These are phyloP conservation scores for Clonostachys rosea DNA, from an alignment of 2,329 filamentous ascomycete genomes.

Conservation along the genomic window DNA sequence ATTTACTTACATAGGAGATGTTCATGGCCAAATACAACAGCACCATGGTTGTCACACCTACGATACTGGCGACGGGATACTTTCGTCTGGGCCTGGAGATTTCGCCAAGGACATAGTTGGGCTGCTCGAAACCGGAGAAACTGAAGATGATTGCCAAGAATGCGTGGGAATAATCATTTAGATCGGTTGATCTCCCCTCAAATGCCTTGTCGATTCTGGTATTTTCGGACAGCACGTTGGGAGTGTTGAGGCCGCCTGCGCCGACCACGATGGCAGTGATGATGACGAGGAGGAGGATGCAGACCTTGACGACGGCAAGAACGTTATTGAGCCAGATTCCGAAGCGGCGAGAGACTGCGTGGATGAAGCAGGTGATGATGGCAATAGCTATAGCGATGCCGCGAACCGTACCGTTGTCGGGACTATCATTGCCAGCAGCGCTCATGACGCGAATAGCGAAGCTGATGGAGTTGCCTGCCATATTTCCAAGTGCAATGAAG, in stretches of 20 bases:
- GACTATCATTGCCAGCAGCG: slow-evolving; percentile 20
- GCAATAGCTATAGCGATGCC: slow-evolving; percentile 41
- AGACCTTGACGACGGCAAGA: slow-evolving; percentile 43
- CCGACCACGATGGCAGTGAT: slow-evolving; percentile 22
- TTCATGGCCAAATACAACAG: slow-evolving; percentile 29
- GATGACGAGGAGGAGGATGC: slow-evolving; percentile 39
- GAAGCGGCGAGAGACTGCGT: slow-evolving; percentile 39
- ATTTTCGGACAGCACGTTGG: slow-evolving; percentile 17
- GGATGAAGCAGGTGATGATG: slow-evolving; percentile 38
- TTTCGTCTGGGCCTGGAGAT: slow-evolving; percentile 21
- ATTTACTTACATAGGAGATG: slow-evolving; percentile 23
- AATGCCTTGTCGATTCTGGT: slow-evolving; percentile 16
- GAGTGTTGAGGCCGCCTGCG: slow-evolving; percentile 14
- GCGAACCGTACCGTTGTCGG: slow-evolving; percentile 25
- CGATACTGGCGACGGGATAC: slow-evolving; percentile 21
- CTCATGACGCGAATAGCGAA: slow-evolving; percentile 34
- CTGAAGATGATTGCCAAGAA: slow-evolving; percentile 37
- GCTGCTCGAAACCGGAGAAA: slow-evolving; percentile 28
- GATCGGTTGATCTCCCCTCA: slow-evolving; percentile 9
- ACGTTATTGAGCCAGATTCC: slow-evolving; percentile 46
- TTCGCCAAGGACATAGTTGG: slow-evolving; percentile 29
- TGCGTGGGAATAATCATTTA: slow-evolving; percentile 27
- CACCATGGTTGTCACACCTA: slow-evolving; percentile 18
- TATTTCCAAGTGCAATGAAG: slow-evolving; percentile 41
- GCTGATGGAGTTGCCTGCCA: slow-evolving; percentile 40